phyloP scores from a whole-genome alignment of 257 asterid genomes.

The Ballota nigra region DNA sequence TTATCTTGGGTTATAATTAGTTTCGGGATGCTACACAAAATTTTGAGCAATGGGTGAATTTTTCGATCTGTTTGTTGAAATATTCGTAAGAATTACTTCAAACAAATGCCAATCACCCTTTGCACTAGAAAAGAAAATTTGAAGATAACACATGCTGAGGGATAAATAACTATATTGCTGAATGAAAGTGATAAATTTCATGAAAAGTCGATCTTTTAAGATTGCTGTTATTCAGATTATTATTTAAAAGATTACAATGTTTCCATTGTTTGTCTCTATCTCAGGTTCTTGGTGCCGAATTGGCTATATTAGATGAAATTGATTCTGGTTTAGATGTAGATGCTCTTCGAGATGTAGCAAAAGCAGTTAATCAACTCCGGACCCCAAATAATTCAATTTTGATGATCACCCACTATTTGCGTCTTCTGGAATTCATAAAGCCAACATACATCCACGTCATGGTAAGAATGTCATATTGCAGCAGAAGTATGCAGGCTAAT shows the following conservation, averaged over 20 bases:
- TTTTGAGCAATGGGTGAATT: background rate
- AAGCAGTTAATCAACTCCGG: constrained; percentile 72
- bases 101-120: background rate
- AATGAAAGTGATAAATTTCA: background rate
- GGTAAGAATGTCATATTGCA: constrained; percentile 50
- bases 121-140: background rate
- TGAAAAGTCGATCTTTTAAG: background rate
- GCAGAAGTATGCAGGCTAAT: too few relatives aligned
- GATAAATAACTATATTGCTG: background rate
- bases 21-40: background rate
- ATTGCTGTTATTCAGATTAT: background rate
- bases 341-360: constrained; percentile 91
- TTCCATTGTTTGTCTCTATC: constrained; percentile 1
- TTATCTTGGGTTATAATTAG: background rate
- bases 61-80: too few relatives aligned
- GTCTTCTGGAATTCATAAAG: constrained; percentile 82
- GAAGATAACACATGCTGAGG: background rate
- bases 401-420: constrained; percentile 93
- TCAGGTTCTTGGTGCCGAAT: constrained; percentile 96
- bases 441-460: constrained; percentile 82
- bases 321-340: constrained; percentile 99
- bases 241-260: background rate
- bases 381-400: constrained; percentile 70
- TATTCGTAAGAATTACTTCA: background rate
- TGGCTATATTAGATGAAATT: constrained; percentile 87